Base-by-base conservation (phyloP, 495 filamentous ascomycete genomes). In the Podospora fimiseda region DNA sequence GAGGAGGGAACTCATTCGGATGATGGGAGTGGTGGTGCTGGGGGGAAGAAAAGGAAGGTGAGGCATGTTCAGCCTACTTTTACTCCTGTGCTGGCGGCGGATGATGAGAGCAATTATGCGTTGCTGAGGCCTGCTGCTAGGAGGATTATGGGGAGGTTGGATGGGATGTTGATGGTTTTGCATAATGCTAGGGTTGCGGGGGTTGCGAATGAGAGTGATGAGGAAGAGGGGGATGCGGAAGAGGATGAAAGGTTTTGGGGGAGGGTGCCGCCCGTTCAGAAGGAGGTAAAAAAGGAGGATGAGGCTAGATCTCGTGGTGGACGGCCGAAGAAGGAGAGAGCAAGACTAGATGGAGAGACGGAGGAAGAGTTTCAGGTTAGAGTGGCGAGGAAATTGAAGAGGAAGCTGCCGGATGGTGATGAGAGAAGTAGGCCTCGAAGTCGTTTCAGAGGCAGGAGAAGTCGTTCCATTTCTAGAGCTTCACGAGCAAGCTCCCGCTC, bases 91-190 rank as follows among this genome's bases (percentile, higher is more conserved):
- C 50, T 66, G 13, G 70, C 68, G 2, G 61, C 65, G 2, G 66
- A 75, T 27, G 89, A 92, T 43, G 83, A 86, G 8, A 57, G 68
- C 39, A 83, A 85, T 4, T 68, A 75, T 30, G 60, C 57, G 4
- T 72, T 90, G 33, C 61, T 92, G 16, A 76, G 78, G 9, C 87
- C 88, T 0, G 73, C 80, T 2, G 69, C 83, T 5, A 76, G 83
- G 9, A 80, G 83, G 57, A 77, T 90, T 8, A 73, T 93, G 18
- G 60, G 74, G 0, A 73, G 81, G 20, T 57, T 95, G 4, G 88
- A 93, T 53, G 68, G 71, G 3, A 72, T 90, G 0, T 75, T 94
- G 2, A 71, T 71, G 15, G 77, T 80, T 2, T 74, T 95, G 1
- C 87, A 89, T 58, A 79, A 82, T 50, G 68, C 80, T 7, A 76